A percentile compares a stretch with the other conserved stretches of the same genome.
These are phyloP conservation scores for Mortierella sp. DNA, from an alignment of 371 early-diverging fungal genomes.

Conservation along the genomic window DNA sequence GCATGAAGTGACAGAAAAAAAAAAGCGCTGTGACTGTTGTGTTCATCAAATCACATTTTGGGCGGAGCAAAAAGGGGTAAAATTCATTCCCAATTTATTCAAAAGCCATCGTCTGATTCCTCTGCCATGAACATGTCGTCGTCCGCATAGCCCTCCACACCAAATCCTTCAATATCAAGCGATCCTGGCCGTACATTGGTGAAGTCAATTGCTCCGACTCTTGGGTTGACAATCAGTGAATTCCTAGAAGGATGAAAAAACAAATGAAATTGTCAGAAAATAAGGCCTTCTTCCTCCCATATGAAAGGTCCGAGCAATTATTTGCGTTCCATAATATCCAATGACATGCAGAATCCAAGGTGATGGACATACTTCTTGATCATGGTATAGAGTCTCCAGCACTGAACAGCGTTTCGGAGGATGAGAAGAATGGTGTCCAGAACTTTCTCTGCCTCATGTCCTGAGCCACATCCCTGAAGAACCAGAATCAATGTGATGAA, in stretches of 20 bases:
- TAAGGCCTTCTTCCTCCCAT: background rate
- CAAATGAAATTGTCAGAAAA: background rate
- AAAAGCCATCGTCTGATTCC: slow-evolving; percentile 36
- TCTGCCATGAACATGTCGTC: slow-evolving; percentile 33
- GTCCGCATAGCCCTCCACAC: slow-evolving; percentile 32
- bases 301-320: background rate
- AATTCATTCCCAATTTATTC: background rate
- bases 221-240: slow-evolving; percentile 39
- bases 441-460: slow-evolving; percentile 72
- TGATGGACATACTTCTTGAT: slow-evolving; percentile 67
- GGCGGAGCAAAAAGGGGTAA: background rate
- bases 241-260: slow-evolving; percentile 21
- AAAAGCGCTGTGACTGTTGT: slow-evolving; percentile 1
- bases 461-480: slow-evolving; percentile 72
- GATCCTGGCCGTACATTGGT: slow-evolving; percentile 38
- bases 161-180: slow-evolving; percentile 42
- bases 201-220: slow-evolving; percentile 48
- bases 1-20: background rate
- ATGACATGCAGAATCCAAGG: background rate
- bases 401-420: slow-evolving; percentile 79
- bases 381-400: slow-evolving; percentile 77
- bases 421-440: slow-evolving; percentile 79
- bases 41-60: background rate
- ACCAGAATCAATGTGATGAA: slow-evolving; percentile 76
- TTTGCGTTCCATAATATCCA: background rate